Percentiles rank a stretch among this genome's conserved stretches.
Conservation (phyloP, 2,329 filamentous ascomycete genomes). For the Thelonectria rubi region DNA sequence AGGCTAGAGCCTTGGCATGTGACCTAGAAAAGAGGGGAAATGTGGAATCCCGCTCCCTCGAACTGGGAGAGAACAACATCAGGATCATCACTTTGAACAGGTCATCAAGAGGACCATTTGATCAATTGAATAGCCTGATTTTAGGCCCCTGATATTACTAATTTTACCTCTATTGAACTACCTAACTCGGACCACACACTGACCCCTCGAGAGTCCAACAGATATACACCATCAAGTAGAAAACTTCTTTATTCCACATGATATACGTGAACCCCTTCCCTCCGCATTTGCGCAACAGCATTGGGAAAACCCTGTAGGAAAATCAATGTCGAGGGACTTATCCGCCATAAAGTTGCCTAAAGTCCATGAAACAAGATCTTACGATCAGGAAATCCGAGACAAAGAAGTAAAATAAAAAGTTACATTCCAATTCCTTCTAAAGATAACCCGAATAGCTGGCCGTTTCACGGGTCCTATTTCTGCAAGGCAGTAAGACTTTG, state of each 20-base stretch:
- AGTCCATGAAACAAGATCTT: no score
- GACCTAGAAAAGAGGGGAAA: background rate
- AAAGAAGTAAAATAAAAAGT: no score
- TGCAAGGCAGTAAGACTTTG: background rate
- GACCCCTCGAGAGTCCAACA: background rate
- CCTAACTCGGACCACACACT: background rate
- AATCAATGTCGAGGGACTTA: constrained; percentile 8
- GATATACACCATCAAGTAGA: background rate
- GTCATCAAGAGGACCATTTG: background rate
- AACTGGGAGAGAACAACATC: no score
- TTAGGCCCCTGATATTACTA: no score
- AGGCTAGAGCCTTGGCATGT: background rate
- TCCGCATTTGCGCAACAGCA: constrained; percentile 8
- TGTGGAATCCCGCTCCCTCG: no score
- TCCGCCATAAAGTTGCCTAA: background rate
- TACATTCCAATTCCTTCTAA: no score
- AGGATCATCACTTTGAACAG: background rate
- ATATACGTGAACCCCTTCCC: background rate
- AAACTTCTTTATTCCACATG: no score
- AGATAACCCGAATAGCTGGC: background rate
- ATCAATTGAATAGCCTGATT: no score
- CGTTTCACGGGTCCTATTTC: background rate
- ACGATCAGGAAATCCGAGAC: no score
- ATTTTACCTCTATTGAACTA: no score
- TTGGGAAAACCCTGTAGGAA: constrained; percentile 10